A percentile compares a stretch with the other conserved stretches of the same genome.
Evolutionary conservation across 345 rosid species (phyloP).

Genomic region (Eutrema heterophyllum): DNA sequence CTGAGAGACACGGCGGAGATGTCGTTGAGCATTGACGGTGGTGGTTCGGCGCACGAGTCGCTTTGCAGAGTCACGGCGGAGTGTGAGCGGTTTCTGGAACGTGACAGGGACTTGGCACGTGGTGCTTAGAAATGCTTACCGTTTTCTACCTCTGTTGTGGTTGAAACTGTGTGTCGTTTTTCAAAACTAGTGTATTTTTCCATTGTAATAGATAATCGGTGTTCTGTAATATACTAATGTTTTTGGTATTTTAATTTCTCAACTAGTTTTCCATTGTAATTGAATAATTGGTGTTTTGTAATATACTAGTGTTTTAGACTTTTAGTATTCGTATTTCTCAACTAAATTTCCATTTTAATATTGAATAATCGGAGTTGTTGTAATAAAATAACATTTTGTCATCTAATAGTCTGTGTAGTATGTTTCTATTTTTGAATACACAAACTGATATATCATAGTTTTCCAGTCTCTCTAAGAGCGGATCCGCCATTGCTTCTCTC

Average conservation of each 20-base stretch:
- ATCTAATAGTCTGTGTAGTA: no score
- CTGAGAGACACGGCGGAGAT: constrained; percentile 29
- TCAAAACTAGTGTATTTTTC: not conserved
- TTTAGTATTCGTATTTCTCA: not conserved
- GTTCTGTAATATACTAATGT: not conserved
- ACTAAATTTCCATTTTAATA: not conserved
- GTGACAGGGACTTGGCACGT: constrained; percentile 21
- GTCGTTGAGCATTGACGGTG: constrained; percentile 22
- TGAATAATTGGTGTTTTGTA: not conserved
- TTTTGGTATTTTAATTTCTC: no score
- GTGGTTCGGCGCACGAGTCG: constrained; percentile 23
- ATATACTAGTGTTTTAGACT: not conserved
- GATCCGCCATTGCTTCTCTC: no score
- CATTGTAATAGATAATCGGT: not conserved
- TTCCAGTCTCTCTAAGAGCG: no score
- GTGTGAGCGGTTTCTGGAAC: constrained; percentile 9
- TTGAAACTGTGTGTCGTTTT: not conserved
- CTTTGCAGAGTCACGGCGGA: constrained; percentile 24
- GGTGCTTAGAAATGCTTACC: constrained; percentile 22
- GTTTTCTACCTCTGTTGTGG: not conserved
- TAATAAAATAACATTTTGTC: no score
- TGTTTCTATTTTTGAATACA: no score
- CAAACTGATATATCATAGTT: no score
- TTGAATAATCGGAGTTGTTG: not conserved
- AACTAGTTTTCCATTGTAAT: no score